phyloP scores from a whole-genome alignment of 768 basidiomycete species.

The Gloeostereum incarnatum region DNA sequence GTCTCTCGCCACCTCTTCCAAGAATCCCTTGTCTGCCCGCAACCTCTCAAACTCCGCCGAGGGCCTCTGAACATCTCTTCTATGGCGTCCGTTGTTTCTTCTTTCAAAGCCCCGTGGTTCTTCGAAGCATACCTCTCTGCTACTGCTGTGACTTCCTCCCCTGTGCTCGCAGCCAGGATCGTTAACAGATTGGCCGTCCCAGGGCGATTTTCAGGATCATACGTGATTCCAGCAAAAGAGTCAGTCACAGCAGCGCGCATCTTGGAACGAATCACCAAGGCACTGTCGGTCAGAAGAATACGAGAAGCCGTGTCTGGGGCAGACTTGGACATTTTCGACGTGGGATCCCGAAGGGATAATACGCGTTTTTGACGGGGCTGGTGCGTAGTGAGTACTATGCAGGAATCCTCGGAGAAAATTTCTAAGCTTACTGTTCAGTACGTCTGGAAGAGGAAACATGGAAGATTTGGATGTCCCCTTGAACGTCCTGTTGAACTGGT shows the following conservation, averaged over 20 bases:
- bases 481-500: constrained; percentile 72
- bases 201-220: constrained; percentile 66
- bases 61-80: constrained; percentile 58
- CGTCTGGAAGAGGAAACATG: constrained; percentile 66
- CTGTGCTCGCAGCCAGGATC: constrained; percentile 47
- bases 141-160: constrained; percentile 24
- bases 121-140: constrained; percentile 41
- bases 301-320: constrained; percentile 70
- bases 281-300: constrained; percentile 76
- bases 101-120: constrained; percentile 65
- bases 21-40: constrained; percentile 45
- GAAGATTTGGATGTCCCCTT: constrained; percentile 27
- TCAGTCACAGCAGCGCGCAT: constrained; percentile 83
- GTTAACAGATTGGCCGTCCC: constrained; percentile 51
- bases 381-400: constrained; percentile 15
- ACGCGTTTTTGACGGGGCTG: constrained; percentile 78
- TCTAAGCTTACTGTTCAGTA: constrained; percentile 65
- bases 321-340: constrained; percentile 94
- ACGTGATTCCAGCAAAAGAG: constrained; percentile 64
- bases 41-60: constrained; percentile 62
- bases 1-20: constrained; percentile 49
- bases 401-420: too few relatives aligned
- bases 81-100: constrained; percentile 64
- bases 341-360: constrained; percentile 78
- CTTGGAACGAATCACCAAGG: constrained; percentile 53